Evolutionary conservation across 1,284 basidiomycete species (phyloP), one percentile per base, ranked within the genome.

Genomic region (Apiotrichum brassicae): DNA sequence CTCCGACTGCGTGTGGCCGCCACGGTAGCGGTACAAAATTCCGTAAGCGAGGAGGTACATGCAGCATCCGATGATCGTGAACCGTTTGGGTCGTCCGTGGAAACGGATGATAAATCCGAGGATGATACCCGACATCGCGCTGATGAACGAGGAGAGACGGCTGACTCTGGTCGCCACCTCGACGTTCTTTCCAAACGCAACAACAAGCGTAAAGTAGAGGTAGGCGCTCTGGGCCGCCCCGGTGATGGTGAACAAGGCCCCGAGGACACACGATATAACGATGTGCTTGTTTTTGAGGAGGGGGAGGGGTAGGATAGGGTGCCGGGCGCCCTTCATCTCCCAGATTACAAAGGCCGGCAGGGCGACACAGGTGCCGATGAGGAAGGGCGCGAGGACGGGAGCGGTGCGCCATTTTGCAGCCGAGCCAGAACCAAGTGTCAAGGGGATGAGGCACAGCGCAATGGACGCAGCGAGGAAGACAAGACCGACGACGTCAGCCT

Each of bases 401-500:
- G 65, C 65, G 18, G 57, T 53, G 19, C 50, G 38, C 71, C 72
- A 74, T 30, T 48, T 48, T 25, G 50, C 38, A 12, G 47, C 54
- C 1, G 36, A 32, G 8, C 63, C 64, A 2, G 67, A 68, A 9
- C 71, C 71, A 37, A 75, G 62, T 3, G 73, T 72, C 51, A 75
- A 63, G 0, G 73, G 73, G 1, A 72, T 53, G 26, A 75, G 64
- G 51, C 71, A 53, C 25, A 62, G 38, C 1, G 51, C 56, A 25
- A 60, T 44, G 4, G 49, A 37, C 16, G 40, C 51, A 23, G 43
- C 32, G 23, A 62, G 47, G 35, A 75, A 59, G 43, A 74, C 51
- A 43, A 73, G 58, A n/a, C 74, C 73, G 48, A 74, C 59, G 19
- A 71, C 51, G 54, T 74, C 72, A 8, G 71, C 58, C 48, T 71